Base-by-base conservation (phyloP, 352 stramenopile genomes). In the Globisporangium emineosum region DNA sequence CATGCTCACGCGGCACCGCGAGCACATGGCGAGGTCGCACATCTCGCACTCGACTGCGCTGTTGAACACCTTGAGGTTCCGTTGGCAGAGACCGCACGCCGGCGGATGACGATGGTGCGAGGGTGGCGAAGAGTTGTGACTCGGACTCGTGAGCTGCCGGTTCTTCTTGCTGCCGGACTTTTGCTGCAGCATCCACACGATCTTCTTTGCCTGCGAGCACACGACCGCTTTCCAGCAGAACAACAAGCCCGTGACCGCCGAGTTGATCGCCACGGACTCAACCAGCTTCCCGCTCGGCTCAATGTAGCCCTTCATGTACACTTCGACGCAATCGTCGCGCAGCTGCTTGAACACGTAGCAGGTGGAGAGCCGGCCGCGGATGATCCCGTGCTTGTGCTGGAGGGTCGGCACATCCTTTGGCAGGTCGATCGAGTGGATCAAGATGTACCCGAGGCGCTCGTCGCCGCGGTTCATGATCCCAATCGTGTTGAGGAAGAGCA, bases 131-230 rank as follows among this genome's bases (percentile, higher is more conserved):
- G 29, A 32, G 23, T 50, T 19, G 37, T 43, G n/a, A 50, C 43
- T 15, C 19, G 29, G 35, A 60, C 9, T 66, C 60, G 25, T 54
- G 9, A 25, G 47, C 30, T 13, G 23, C 42, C 33, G 13, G n/a
- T 56, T 57, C 12, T 13, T 15, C 10, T 61, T 63, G 21, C 69
- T 60, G 0, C 17, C 27, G 9, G 58, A 66, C 33, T 60, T 60
- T 43, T 29, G 70, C 57, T 72, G 71, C 29, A 86, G 58, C 43
- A 70, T 76, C 63, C 72, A 88, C 7, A 76, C 79, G 30, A 91
- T 77, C 37, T 91, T 91, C 68, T 88, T 89, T 72, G 73, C 85
- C 53, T 91, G 78, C 13, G 83, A 74, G 37, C 83, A 91, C 35
- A 47, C 71, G 19, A 90, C 77, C 1, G 71, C 77, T 58, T 86